These are phyloP conservation scores for Jamesozyma rosinii DNA, from an alignment of 805 yeast species.

Conservation along the genomic window DNA sequence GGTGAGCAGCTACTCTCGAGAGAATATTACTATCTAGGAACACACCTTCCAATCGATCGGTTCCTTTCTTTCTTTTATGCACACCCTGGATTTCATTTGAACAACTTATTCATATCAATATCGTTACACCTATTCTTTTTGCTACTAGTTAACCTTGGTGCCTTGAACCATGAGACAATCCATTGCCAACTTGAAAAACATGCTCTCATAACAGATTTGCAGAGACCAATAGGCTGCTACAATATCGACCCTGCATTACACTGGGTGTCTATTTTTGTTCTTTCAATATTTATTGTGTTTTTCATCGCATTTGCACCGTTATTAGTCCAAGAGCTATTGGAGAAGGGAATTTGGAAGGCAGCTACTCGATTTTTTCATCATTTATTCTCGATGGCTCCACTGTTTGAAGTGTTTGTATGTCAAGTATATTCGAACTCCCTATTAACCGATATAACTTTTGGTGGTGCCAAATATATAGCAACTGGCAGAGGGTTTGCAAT, in stretches of 20 bases:
- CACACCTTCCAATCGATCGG: slow-evolving; percentile 79
- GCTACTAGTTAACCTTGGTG: slow-evolving; percentile 67
- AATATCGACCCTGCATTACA: slow-evolving; percentile 75
- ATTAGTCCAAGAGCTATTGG: slow-evolving; percentile 77
- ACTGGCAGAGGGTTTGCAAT: slow-evolving; percentile 95
- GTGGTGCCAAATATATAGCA: slow-evolving; percentile 86
- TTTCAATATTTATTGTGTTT: slow-evolving; percentile 86
- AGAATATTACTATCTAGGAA: slow-evolving; percentile 85
- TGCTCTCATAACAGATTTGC: slow-evolving; percentile 63
- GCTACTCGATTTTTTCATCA: slow-evolving; percentile 62
- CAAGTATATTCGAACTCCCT: slow-evolving; percentile 82
- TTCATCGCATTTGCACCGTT: slow-evolving; percentile 86
- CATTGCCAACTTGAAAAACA: slow-evolving; percentile 57
- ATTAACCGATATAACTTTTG: slow-evolving; percentile 67
- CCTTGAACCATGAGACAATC: slow-evolving; percentile 64
- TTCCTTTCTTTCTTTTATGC: slow-evolving; percentile 92
- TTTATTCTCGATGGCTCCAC: slow-evolving; percentile 71
- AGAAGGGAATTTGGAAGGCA: slow-evolving; percentile 76
- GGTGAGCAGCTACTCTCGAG: slow-evolving; percentile 91
- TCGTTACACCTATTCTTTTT: slow-evolving; percentile 85
- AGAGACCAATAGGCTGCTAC: slow-evolving; percentile 75
- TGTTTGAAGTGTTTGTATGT: slow-evolving; percentile 91
- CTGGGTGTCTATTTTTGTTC: slow-evolving; percentile 83
- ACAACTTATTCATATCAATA: slow-evolving; percentile 76
- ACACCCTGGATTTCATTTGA: slow-evolving; percentile 92